These are phyloP conservation scores for Coemansia sp. DNA, from an alignment of 192 early-diverging fungal genomes.

Conservation along the genomic window DNA sequence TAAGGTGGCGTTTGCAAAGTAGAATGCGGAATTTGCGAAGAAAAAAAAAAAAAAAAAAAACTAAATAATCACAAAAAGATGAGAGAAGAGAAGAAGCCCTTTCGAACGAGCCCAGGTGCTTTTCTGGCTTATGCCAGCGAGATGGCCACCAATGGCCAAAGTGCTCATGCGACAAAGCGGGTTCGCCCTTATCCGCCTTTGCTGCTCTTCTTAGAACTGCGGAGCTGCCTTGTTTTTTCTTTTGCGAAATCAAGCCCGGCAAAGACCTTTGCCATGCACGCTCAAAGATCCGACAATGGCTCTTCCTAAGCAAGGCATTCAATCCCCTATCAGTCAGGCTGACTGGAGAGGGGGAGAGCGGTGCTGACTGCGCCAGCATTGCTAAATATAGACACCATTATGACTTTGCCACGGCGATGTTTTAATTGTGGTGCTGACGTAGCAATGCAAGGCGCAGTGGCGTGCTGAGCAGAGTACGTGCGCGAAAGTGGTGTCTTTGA, in stretches of 20 bases:
- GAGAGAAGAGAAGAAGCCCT: not conserved
- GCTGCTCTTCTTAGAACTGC: not conserved
- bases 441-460: not conserved
- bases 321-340: not conserved
- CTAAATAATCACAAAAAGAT: constrained; percentile 11
- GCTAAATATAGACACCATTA: not conserved
- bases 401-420: not conserved
- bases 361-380: not conserved
- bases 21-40: not conserved
- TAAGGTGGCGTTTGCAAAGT: not conserved
- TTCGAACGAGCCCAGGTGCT: too few species aligned
- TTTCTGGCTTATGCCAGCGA: not conserved
- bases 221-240: not conserved
- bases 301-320: too few species aligned
- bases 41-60: constrained; percentile 8
- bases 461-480: not conserved
- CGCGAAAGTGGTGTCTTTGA: not conserved
- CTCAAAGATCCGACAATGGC: not conserved
- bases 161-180: not conserved
- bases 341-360: not conserved
- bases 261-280: not conserved
- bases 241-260: not conserved
- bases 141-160: not conserved
- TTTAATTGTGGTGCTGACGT: not conserved
- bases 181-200: not conserved